Base-by-base conservation (phyloP, 23 red algal genomes). In the Pyropia yezoensis region DNA sequence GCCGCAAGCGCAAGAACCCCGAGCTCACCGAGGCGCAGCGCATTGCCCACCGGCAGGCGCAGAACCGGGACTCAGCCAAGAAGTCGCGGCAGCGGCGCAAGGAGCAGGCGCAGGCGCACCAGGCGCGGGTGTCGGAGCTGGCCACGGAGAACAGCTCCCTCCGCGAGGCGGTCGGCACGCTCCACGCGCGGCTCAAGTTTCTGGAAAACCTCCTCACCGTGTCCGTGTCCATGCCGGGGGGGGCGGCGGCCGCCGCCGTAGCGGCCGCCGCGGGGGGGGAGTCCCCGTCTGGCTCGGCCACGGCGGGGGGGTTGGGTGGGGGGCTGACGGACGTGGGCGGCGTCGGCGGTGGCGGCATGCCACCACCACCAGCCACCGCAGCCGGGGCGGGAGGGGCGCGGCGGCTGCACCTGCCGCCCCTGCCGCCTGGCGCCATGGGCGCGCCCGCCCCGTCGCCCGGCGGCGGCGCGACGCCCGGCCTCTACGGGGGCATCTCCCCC, bases 21-120 rank as follows among this genome's bases (percentile, higher is more conserved):
- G 70, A 87, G 49, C 72, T 87, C 19, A 70, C 70, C 8, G 82
- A 87, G 45, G 82, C 74, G 18, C 18, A 87, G 70, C 70, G 82
- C 25, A 77, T 53, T 25, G 71, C 63, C 39, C 65, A 69, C 45
- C 57, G 82, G 63, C 70, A 87, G 61, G 72, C 72, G 21, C 82
- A 87, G 82, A 87, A 87, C 54, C 45, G 82, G 34, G 82, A 87
- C 56, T 75, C 69, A 20, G 82, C 82, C 16, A 87, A 87, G 57
- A 50, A 76, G 27, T 87, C 82, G 53, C 71, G 82, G 49, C 66
- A 76, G 59, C 82, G 82, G 20, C 61, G 72, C 52, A 87, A 87
- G 65, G 21, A 67, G 50, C 66, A 69, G 71, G 75, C 70, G 1
- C 39, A 68, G 49, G 82, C 74, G 56, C 75, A 77, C 59, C 69